These are phyloP conservation scores for Stipa capillata DNA, from an alignment of 176 grass and related monocot species.

Conservation along the genomic window DNA sequence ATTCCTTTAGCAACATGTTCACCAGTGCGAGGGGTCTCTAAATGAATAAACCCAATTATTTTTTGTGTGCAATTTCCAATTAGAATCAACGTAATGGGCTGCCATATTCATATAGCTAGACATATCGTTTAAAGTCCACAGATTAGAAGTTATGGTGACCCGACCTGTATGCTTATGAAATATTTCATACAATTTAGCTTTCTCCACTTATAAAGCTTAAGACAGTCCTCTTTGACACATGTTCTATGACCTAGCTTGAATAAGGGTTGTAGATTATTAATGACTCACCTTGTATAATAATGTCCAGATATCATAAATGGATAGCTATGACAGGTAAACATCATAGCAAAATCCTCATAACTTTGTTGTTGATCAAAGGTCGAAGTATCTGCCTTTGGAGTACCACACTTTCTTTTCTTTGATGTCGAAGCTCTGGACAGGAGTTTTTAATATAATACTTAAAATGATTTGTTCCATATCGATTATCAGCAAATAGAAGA, in stretches of 20 bases:
- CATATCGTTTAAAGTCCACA: neutral
- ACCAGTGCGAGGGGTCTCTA: neutral
- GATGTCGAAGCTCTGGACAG: neutral
- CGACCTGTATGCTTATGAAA: neutral
- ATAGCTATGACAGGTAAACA: conserved; percentile 20
- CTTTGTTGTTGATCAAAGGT: neutral
- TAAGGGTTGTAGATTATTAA: conserved; percentile 11
- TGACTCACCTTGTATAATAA: neutral
- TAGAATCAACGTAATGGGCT: conserved; percentile 14
- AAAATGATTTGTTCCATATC: neutral
- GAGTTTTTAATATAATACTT: neutral
- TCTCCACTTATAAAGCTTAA: conserved; percentile 22
- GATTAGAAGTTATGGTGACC: conserved; percentile 3
- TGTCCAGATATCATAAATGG: conserved; percentile 18
- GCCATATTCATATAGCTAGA: conserved; percentile 12
- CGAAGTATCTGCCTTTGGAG: neutral
- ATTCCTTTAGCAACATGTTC: neutral
- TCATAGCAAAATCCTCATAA: neutral
- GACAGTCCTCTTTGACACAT: conserved; percentile 11
- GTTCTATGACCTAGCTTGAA: conserved; percentile 11
- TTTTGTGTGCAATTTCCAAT: conserved; percentile 27
- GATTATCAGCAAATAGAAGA: neutral
- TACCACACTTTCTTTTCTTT: neutral
- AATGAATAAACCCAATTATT: conserved; percentile 8
- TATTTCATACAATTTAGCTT: neutral